Percentiles rank a stretch among this genome's conserved stretches.
phyloP scores from a whole-genome alignment of 2,329 filamentous ascomycete genomes.

The Raffaelea ambrosiae region DNA sequence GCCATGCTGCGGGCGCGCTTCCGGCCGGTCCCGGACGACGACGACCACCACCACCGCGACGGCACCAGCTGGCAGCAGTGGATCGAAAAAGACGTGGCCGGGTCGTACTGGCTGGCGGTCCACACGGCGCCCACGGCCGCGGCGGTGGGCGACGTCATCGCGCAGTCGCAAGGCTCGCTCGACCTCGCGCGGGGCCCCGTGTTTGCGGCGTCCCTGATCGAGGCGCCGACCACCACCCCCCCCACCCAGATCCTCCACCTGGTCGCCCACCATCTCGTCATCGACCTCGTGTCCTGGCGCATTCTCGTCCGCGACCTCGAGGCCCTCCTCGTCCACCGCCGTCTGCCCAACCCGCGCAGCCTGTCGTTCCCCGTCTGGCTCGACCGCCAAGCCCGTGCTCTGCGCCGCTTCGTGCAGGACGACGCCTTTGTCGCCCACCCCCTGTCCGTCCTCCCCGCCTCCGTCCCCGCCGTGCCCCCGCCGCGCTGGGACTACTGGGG shows the following conservation, averaged over 20 bases:
- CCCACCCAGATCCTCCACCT: conserved; percentile 39
- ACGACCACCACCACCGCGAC: too few relatives aligned
- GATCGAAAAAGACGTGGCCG: conserved; percentile 28
- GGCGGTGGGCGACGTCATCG: conserved; percentile 31
- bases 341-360: conserved; percentile 28
- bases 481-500: conserved; percentile 41
- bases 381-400: neutral
- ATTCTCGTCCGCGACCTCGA: conserved; percentile 42
- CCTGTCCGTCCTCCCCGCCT: conserved; percentile 30
- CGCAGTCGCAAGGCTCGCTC: conserved; percentile 32
- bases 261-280: conserved; percentile 41
- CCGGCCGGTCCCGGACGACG: conserved; percentile 26
- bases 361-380: conserved; percentile 30
- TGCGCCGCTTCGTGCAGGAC: neutral
- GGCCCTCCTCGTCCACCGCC: conserved; percentile 34
- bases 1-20: neutral
- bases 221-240: too few relatives aligned
- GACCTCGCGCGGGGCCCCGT: conserved; percentile 42
- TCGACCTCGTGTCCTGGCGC: conserved; percentile 43
- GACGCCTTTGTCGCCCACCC: conserved; percentile 8
- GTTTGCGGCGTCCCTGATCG: conserved; percentile 40
- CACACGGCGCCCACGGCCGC: conserved; percentile 30
- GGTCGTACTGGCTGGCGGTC: conserved; percentile 35
- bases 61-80: conserved; percentile 40
- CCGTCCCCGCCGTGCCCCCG: conserved; percentile 26